Evolutionary conservation across 495 filamentous ascomycete species (phyloP).

Genomic region (Xylaria flabelliformis): DNA sequence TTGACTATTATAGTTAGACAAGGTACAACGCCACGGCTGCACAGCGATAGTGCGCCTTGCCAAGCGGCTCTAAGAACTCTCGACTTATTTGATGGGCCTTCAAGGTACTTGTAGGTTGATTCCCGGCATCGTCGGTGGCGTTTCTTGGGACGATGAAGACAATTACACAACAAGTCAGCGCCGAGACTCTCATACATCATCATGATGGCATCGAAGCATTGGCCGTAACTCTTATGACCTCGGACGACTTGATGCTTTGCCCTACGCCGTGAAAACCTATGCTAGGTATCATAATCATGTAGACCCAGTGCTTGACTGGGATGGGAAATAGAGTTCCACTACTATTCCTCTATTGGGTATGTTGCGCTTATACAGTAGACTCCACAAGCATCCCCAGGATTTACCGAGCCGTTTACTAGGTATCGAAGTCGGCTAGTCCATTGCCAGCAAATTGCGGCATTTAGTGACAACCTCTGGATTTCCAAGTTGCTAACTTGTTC

Average conservation of each 20-base stretch:
- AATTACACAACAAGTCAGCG: constrained; percentile 20
- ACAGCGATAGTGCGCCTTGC: constrained; percentile 2
- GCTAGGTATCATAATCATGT: too few species aligned
- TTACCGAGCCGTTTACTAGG: neutral
- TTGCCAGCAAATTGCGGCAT: constrained; percentile 3
- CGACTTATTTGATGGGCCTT: neutral
- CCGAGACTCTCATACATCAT: constrained; percentile 2
- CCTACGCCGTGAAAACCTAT: neutral
- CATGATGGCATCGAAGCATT: neutral
- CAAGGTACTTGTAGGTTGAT: neutral
- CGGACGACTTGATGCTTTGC: neutral
- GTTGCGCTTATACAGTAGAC: constrained; percentile 4
- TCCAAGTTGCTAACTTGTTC: neutral
- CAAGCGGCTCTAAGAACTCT: constrained; percentile 12
- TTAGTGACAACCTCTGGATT: constrained; percentile 8
- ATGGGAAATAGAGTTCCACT: neutral
- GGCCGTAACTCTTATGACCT: neutral
- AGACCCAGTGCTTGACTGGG: neutral
- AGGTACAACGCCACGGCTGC: neutral
- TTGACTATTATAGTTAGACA: constrained; percentile 6
- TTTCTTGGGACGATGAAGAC: neutral
- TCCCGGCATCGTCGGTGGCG: neutral
- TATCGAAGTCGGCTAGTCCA: neutral
- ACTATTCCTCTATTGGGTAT: neutral
- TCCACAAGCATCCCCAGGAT: constrained; percentile 13